Conservation (phyloP, 768 basidiomycete species). For the Rhodotorula toruloides region DNA sequence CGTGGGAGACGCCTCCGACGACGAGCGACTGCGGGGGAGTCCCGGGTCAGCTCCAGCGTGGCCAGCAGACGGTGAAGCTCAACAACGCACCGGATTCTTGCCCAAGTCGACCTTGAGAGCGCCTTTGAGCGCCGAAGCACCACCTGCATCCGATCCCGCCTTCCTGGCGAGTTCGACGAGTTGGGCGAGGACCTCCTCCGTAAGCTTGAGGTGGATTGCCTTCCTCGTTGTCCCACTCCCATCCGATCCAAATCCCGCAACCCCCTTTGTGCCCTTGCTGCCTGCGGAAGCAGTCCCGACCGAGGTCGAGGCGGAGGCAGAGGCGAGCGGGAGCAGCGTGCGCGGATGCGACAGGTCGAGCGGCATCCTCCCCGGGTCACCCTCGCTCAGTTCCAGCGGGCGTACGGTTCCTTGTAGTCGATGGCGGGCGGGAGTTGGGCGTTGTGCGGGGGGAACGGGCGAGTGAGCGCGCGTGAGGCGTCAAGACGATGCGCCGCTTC, state of each 20-base stretch:
- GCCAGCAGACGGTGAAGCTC: background rate
- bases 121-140: background rate
- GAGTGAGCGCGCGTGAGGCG: too few species aligned
- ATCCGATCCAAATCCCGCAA: background rate
- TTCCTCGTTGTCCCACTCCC: background rate
- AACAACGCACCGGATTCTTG: conserved; percentile 5
- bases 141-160: background rate
- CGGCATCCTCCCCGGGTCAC: conserved; percentile 6
- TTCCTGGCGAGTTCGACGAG: conserved; percentile 10
- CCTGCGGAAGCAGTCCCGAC: background rate
- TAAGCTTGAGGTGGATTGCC: conserved; percentile 28
- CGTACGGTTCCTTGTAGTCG: too few species aligned
- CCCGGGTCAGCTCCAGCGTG: background rate
- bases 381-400: too few species aligned
- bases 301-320: background rate
- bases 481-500: too few species aligned
- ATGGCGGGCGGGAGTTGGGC: too few species aligned
- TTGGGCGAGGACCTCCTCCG: conserved; percentile 19
- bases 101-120: conserved; percentile 10
- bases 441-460: too few species aligned
- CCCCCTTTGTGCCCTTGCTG: background rate
- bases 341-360: conserved; percentile 34
- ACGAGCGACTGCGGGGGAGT: conserved; percentile 2
- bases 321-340: conserved; percentile 11
- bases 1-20: conserved; percentile 17